These are phyloP conservation scores for Beauveria pseudobassiana DNA, from an alignment of 2,329 filamentous ascomycete genomes.

Conservation along the genomic window DNA sequence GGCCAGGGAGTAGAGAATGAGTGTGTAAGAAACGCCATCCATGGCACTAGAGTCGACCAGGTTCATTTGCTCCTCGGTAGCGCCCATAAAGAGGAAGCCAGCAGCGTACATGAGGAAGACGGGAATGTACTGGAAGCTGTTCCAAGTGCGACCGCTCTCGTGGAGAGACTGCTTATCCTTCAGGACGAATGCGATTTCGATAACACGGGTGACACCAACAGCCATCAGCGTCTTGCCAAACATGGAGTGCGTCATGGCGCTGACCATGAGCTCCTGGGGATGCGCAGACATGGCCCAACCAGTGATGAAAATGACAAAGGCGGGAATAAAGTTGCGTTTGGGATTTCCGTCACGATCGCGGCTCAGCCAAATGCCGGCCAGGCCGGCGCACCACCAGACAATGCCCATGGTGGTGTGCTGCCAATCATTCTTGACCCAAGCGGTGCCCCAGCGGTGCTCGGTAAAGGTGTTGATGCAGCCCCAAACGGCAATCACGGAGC, in stretches of 20 bases:
- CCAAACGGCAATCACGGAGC: slow-evolving; percentile 83
- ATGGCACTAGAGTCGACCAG: slow-evolving; percentile 67
- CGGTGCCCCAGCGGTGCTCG: slow-evolving; percentile 85
- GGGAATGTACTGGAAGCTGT: slow-evolving; percentile 50
- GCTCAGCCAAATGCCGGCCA: slow-evolving; percentile 89
- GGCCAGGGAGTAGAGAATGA: slow-evolving; percentile 84
- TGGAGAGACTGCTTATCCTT: slow-evolving; percentile 60
- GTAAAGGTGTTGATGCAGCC: slow-evolving; percentile 98
- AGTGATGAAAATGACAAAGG: slow-evolving; percentile 82
- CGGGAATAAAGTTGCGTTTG: slow-evolving; percentile 88
- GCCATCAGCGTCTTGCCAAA: slow-evolving; percentile 97
- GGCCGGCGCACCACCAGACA: slow-evolving; percentile 92
- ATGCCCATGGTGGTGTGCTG: slow-evolving; percentile 99
- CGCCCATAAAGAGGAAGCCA: slow-evolving; percentile 95
- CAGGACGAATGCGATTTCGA: slow-evolving; percentile 86
- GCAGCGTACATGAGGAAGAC: slow-evolving; percentile 75
- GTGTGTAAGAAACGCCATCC: slow-evolving; percentile 84
- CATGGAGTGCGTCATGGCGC: slow-evolving; percentile 77
- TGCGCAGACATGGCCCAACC: slow-evolving; percentile 95
- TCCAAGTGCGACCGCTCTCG: slow-evolving; percentile 61
- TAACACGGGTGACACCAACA: slow-evolving; percentile 72
- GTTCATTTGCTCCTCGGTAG: slow-evolving; percentile 91
- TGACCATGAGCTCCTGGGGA: slow-evolving; percentile 75
- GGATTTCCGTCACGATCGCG: slow-evolving; percentile 74
- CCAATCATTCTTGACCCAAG: slow-evolving; percentile 89